phyloP scores from a whole-genome alignment of 371 early-diverging fungal genomes.

The Apophysomyces trapeziformis region DNA sequence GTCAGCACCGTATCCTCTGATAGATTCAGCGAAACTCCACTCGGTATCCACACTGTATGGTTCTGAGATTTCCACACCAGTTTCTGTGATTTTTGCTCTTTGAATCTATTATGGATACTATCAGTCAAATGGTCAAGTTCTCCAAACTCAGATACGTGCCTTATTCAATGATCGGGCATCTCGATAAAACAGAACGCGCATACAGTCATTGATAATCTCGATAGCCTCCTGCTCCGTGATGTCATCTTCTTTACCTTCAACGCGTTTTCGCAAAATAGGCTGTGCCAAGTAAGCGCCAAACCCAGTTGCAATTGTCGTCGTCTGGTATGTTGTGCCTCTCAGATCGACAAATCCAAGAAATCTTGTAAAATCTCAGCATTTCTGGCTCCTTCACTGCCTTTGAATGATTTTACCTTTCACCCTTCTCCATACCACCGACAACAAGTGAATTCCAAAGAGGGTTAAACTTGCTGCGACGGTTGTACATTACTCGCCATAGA shows the following conservation, averaged over 20 bases:
- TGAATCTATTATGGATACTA: conserved; percentile 68
- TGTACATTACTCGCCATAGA: conserved; percentile 93
- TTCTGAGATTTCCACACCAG: conserved; percentile 84
- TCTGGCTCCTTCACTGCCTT: not conserved
- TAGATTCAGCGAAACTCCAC: conserved; percentile 91
- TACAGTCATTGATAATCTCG: conserved; percentile 86
- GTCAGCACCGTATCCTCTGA: conserved; percentile 88
- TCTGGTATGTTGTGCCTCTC: conserved; percentile 94
- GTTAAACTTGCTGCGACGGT: conserved; percentile 88
- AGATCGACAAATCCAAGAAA: conserved; percentile 97
- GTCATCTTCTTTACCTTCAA: conserved; percentile 85
- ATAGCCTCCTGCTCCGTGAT: conserved; percentile 94
- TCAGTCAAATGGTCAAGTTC: not conserved
- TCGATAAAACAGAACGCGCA: conserved; percentile 96
- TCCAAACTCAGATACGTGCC: conserved; percentile 47
- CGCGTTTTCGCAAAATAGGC: conserved; percentile 93
- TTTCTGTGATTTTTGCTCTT: conserved; percentile 86
- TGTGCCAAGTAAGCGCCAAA: conserved; percentile 95
- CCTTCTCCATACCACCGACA: conserved; percentile 89
- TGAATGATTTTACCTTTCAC: conserved; percentile 49
- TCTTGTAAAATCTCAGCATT: conserved; percentile 33
- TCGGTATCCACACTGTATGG: conserved; percentile 92
- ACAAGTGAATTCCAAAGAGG: conserved; percentile 97
- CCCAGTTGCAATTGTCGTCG: conserved; percentile 96
- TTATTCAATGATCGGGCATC: conserved; percentile 96